A percentile compares a stretch with the other conserved stretches of the same genome.
Conservation (phyloP, 768 basidiomycete genomes). For the Termitomyces sp. region DNA sequence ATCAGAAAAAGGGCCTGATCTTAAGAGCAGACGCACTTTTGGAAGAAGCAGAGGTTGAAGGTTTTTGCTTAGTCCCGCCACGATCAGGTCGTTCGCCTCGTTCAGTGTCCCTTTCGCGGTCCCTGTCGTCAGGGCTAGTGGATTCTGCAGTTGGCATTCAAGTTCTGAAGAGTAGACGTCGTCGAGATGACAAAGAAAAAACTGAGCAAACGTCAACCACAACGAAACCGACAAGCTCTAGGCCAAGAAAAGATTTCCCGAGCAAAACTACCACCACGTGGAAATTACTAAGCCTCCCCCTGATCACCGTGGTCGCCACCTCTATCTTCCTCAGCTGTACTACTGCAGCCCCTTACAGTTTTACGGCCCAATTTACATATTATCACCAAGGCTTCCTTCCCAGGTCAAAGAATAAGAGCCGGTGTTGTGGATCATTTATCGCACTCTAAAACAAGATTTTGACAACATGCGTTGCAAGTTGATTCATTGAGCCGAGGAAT, state of each 20-base stretch:
- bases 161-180: background rate
- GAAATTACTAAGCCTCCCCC: slow-evolving; percentile 24
- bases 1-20: slow-evolving; percentile 1
- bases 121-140: slow-evolving; percentile 15
- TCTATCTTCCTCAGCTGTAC: background rate
- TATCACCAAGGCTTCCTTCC: background rate
- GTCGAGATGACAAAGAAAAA: background rate
- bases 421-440: too few relatives aligned
- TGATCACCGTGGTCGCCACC: background rate
- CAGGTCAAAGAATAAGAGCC: background rate
- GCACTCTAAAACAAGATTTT: background rate
- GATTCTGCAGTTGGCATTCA: slow-evolving; percentile 17
- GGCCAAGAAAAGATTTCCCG: slow-evolving; percentile 28
- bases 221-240: slow-evolving; percentile 5
- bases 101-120: slow-evolving; percentile 16
- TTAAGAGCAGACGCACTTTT: slow-evolving; percentile 14
- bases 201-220: background rate
- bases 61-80: slow-evolving; percentile 14
- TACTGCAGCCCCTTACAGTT: background rate
- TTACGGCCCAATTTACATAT: background rate
- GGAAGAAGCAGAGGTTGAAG: slow-evolving; percentile 11
- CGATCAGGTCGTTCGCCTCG: slow-evolving; percentile 15
- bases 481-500: background rate
- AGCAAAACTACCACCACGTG: slow-evolving; percentile 35
- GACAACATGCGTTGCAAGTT: background rate